Percentiles rank a stretch among this genome's conserved stretches.
Evolutionary conservation across 2,329 filamentous ascomycete genomes (phyloP).

Genomic region (Orbilia brochopaga): DNA sequence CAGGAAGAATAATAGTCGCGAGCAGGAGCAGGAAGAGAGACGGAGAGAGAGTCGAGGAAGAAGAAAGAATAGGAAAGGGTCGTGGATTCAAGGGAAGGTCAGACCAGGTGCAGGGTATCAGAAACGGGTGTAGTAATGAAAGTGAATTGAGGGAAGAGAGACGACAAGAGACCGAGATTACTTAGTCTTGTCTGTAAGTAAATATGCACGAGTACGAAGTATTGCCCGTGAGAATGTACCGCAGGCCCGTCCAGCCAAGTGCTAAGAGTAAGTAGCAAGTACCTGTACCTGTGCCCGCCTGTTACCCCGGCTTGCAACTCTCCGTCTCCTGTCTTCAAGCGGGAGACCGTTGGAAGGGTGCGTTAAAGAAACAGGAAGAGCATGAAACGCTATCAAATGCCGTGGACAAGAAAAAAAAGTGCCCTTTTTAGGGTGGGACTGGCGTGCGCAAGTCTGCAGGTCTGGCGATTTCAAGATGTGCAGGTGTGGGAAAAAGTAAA

Average conservation of each 20-base stretch:
- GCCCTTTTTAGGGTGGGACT: conserved; percentile 48
- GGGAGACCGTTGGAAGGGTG: conserved; percentile 47
- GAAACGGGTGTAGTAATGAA: conserved; percentile 17
- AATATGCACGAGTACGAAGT: conserved; percentile 5
- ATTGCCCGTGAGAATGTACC: conserved; percentile 1
- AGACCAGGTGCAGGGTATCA: conserved; percentile 41
- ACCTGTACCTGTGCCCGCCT: conserved; percentile 6
- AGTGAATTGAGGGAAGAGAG: conserved; percentile 29
- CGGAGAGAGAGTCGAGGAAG: conserved; percentile 20
- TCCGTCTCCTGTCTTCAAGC: conserved; percentile 40
- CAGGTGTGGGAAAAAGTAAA: conserved; percentile 45
- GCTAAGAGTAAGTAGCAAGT: too few relatives aligned
- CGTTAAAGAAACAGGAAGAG: conserved; percentile 39
- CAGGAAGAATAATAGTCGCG: background rate
- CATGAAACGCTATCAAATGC: conserved; percentile 48
- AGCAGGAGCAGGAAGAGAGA: conserved; percentile 19
- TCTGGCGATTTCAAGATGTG: conserved; percentile 44
- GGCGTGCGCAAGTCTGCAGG: conserved; percentile 16
- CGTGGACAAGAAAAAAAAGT: conserved; percentile 36
- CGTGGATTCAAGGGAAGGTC: conserved; percentile 23
- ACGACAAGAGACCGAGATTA: conserved; percentile 35
- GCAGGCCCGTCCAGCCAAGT: too few relatives aligned
- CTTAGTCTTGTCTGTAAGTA: background rate
- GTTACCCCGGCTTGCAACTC: conserved; percentile 42
- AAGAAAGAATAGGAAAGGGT: conserved; percentile 21